A percentile compares a stretch with the other conserved stretches of the same genome.
Conservation (phyloP, 331 rosid species). For the Pyrus hybrid region DNA sequence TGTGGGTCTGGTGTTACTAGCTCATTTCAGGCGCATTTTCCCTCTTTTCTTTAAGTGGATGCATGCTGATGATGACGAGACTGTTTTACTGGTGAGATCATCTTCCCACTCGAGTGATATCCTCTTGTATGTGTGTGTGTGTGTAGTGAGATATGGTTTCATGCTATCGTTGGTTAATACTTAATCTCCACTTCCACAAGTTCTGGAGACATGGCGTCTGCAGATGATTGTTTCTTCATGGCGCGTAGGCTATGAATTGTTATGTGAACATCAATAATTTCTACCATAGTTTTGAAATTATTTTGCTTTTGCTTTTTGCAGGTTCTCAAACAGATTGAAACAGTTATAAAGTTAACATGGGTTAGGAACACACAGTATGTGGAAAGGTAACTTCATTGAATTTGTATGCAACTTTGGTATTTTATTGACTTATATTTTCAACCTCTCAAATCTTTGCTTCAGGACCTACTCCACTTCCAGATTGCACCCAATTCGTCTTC, state of each 20-base stretch:
- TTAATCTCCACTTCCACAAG: neutral
- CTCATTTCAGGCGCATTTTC: slow-evolving; percentile 81
- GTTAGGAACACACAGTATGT: slow-evolving; percentile 74
- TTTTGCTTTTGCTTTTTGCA: slow-evolving; percentile 18
- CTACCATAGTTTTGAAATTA: neutral
- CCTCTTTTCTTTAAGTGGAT: slow-evolving; percentile 92
- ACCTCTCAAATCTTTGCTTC: neutral
- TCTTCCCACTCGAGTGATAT: neutral
- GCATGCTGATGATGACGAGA: slow-evolving; percentile 80
- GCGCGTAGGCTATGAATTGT: neutral
- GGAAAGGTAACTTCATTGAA: slow-evolving; percentile 38
- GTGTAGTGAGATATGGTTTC: neutral
- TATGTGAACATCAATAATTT: neutral
- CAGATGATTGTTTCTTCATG: neutral
- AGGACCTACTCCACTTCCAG: neutral
- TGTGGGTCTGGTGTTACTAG: slow-evolving; percentile 68
- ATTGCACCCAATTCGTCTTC: too few species aligned
- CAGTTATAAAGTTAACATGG: slow-evolving; percentile 71
- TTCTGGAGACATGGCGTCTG: neutral
- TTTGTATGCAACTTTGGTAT: too few species aligned
- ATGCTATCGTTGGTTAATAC: neutral
- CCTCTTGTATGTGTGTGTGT: neutral
- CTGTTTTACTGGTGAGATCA: slow-evolving; percentile 67
- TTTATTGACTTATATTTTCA: too few species aligned
- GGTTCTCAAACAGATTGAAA: slow-evolving; percentile 61